Base-by-base conservation (phyloP, 2,329 filamentous ascomycete genomes). In the Trichoderma oligosporum region DNA sequence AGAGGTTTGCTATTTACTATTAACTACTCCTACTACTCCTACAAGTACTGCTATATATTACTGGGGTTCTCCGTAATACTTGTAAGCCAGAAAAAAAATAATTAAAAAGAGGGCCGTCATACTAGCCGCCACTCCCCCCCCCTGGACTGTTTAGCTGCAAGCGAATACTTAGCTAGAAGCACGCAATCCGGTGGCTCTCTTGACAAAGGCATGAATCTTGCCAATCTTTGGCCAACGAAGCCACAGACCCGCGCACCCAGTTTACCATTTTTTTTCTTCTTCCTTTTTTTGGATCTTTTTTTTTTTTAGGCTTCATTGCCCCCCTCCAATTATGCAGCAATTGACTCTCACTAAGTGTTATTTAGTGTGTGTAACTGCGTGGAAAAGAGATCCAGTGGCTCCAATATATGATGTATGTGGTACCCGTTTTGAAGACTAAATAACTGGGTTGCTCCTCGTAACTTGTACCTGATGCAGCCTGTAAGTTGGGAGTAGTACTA, bases 151-250 rank as follows among this genome's bases (percentile, higher is more conserved):
- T 46, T 57, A 52, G 47, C 56, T 53, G 41, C 41, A 52, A 49
- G 38, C 44, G 36, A 49, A 57, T 56, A 56, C 56, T 52, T 60
- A 82, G 68, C 59, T 78, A 48, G 76, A 53, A 66, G 65, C 65
- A 66, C 65, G 65, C 64, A 62, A 66, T 66, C 58, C 54, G 39
- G 63, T 64, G 64, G 63, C 62, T 63, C 60, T 62, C 61, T 65
- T 58, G 62, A 62, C 63, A 58, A 62, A 55, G 51, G 31, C 11
- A 46, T 41, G 52, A 36, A 35, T 38, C 47, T 55, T 55, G 52
- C 52, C 35, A 39, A 42, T 57, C 41, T 42, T 14, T 42, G 38
- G 46, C 24, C n/a, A n/a, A n/a, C n/a, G n/a, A n/a, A n/a, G n/a
- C n/a, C 44, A 22, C 16, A 24, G 22, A 35, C 35, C 45, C 42